Evolutionary conservation across 2,329 filamentous ascomycete genomes (phyloP).

Genomic region (Cercospora zeae-maydis): DNA sequence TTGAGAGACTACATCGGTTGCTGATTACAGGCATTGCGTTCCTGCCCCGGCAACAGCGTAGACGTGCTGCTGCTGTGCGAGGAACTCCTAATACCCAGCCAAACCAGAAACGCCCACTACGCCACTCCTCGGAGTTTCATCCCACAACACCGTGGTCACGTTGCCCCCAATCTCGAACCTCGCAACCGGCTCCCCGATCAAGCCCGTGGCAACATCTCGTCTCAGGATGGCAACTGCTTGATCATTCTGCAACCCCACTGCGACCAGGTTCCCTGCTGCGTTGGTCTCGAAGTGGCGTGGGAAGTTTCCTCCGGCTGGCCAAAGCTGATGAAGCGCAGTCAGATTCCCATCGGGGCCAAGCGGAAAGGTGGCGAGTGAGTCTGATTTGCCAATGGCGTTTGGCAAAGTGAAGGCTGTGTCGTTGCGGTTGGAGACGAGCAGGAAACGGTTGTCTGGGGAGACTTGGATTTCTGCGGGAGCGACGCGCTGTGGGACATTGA

Average conservation of each 20-base stretch:
- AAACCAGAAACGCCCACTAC: slow-evolving; percentile 10
- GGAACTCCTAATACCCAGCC: neutral
- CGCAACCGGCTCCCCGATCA: slow-evolving; percentile 51
- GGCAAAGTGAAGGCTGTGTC: slow-evolving; percentile 52
- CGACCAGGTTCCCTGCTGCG: slow-evolving; percentile 59
- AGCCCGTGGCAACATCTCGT: slow-evolving; percentile 58
- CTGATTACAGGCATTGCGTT: neutral
- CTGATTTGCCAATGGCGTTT: slow-evolving; percentile 48
- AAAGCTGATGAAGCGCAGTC: slow-evolving; percentile 51
- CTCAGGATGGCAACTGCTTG: slow-evolving; percentile 59
- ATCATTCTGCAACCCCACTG: slow-evolving; percentile 62
- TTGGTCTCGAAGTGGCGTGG: slow-evolving; percentile 69
- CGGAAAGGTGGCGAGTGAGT: slow-evolving; percentile 62
- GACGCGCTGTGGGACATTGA: slow-evolving; percentile 43
- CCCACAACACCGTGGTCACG: slow-evolving; percentile 39
- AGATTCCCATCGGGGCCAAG: slow-evolving; percentile 58
- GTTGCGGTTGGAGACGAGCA: slow-evolving; percentile 66
- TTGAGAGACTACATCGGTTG: neutral
- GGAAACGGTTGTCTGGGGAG: slow-evolving; percentile 52
- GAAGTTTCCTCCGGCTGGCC: slow-evolving; percentile 60
- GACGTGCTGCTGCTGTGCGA: neutral
- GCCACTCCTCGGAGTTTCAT: slow-evolving; percentile 16
- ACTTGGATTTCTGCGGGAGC: slow-evolving; percentile 57
- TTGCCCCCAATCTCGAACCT: slow-evolving; percentile 31
- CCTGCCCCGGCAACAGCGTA: neutral